Conservation (phyloP, 2,329 filamentous ascomycete genomes). For the Sarocladiaceae sp. region DNA sequence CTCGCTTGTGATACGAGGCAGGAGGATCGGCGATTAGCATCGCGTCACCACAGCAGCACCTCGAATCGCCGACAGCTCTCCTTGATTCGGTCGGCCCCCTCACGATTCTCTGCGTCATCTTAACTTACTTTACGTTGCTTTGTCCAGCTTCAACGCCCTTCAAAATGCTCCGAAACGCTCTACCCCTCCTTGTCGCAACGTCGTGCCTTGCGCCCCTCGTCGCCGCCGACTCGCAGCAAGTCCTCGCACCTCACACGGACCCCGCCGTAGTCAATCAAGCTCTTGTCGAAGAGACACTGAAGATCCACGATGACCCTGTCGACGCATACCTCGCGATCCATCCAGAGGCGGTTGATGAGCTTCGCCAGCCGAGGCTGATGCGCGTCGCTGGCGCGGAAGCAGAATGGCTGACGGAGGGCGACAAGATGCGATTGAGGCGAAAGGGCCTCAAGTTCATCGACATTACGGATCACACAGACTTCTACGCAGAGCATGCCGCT, state of each 20-base stretch:
- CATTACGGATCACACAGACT: slow-evolving; percentile 57
- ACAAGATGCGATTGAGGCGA: slow-evolving; percentile 63
- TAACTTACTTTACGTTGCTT: not conserved
- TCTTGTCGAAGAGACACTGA: slow-evolving; percentile 17
- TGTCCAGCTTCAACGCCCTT: not conserved
- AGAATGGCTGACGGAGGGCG: slow-evolving; percentile 64
- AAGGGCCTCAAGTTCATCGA: slow-evolving; percentile 68
- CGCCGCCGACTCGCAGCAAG: slow-evolving; percentile 9
- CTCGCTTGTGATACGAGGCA: no score
- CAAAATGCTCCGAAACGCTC: slow-evolving; percentile 1
- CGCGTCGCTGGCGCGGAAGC: slow-evolving; percentile 58
- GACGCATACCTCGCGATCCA: slow-evolving; percentile 21
- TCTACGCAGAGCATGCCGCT: slow-evolving; percentile 25
- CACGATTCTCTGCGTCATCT: not conserved
- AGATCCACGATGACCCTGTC: slow-evolving; percentile 22
- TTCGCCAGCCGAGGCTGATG: slow-evolving; percentile 47
- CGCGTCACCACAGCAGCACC: no score
- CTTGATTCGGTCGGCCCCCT: no score
- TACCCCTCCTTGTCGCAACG: slow-evolving; percentile 1
- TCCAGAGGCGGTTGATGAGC: slow-evolving; percentile 19
- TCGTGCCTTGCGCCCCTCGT: slow-evolving; percentile 1
- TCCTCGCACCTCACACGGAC: not conserved
- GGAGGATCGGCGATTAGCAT: no score
- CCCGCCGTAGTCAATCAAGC: slow-evolving; percentile 15
- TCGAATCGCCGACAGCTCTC: no score